Percentiles rank a stretch among this genome's conserved stretches.
These are phyloP conservation scores for Macrophomina pseudophaseolina DNA, from an alignment of 2,329 filamentous ascomycete genomes.

Conservation along the genomic window DNA sequence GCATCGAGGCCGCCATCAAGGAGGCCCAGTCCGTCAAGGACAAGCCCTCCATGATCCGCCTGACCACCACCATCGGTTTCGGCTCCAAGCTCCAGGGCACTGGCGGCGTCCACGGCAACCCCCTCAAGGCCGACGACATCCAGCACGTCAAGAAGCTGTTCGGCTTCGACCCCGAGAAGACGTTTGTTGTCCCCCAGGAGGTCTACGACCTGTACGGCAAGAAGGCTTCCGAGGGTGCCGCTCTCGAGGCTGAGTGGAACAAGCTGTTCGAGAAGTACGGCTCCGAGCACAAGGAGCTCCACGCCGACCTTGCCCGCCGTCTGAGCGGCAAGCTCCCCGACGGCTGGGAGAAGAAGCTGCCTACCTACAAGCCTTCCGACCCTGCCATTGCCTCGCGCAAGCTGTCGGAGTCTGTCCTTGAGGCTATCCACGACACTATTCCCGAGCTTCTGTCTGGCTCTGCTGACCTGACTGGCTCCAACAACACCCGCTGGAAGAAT, in stretches of 20 bases:
- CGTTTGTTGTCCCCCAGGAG: constrained; percentile 89
- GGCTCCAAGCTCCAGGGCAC: constrained; percentile 93
- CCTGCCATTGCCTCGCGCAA: constrained; percentile 89
- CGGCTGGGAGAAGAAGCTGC: constrained; percentile 94
- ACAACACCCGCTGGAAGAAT: constrained; percentile 97
- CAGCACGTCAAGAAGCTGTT: constrained; percentile 94
- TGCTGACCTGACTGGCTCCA: constrained; percentile 96
- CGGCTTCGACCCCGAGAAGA: constrained; percentile 93
- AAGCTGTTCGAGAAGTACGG: constrained; percentile 87
- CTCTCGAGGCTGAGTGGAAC: constrained; percentile 94
- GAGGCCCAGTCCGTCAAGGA: constrained; percentile 85
- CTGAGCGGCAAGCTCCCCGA: constrained; percentile 83
- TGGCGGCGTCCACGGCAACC: constrained; percentile 92
- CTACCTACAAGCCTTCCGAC: constrained; percentile 87
- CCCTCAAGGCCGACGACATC: constrained; percentile 92
- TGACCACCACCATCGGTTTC: constrained; percentile 96
- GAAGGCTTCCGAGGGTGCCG: constrained; percentile 83
- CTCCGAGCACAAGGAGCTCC: constrained; percentile 76
- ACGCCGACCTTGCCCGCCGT: constrained; percentile 81
- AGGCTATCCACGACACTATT: constrained; percentile 80
- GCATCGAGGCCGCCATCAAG: constrained; percentile 86
- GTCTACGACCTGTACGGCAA: constrained; percentile 92
- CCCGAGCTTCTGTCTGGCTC: constrained; percentile 96
- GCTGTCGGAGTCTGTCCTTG: constrained; percentile 91
- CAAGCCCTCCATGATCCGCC: constrained; percentile 97